A percentile compares a stretch with the other conserved stretches of the same genome.
phyloP scores from a whole-genome alignment of 2,329 filamentous ascomycete species.

The Talaromyces pinophilus region DNA sequence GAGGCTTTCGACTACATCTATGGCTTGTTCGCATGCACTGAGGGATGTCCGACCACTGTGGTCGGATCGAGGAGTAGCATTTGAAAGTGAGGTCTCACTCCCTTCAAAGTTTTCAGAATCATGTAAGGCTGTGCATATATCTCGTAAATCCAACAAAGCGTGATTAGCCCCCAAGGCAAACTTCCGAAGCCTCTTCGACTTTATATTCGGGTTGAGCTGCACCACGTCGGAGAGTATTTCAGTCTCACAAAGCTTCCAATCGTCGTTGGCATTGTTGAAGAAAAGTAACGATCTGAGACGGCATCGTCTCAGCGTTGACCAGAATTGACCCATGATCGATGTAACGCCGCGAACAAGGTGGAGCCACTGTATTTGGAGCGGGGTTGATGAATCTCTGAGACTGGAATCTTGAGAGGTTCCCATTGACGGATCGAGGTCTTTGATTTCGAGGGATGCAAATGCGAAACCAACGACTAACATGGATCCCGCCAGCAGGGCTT shows the following conservation, averaged over 20 bases:
- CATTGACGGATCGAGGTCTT: conserved; percentile 1
- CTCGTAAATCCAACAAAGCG: neutral
- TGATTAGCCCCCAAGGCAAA: neutral
- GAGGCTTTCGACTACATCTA: neutral
- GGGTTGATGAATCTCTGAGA: neutral
- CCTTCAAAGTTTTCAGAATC: neutral
- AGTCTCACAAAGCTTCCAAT: conserved; percentile 9
- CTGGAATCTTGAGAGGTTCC: neutral
- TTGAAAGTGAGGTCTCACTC: neutral
- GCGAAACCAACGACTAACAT: conserved; percentile 5
- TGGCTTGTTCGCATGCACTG: neutral
- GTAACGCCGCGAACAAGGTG: neutral
- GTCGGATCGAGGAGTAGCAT: neutral
- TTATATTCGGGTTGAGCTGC: neutral
- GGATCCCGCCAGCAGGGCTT: conserved; percentile 4
- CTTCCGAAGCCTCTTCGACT: neutral
- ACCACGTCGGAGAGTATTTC: neutral
- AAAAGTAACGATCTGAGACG: conserved; percentile 4
- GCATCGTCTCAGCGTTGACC: neutral
- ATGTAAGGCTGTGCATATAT: neutral
- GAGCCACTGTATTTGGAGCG: conserved; percentile 1
- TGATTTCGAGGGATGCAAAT: conserved; percentile 13
- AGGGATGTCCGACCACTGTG: neutral
- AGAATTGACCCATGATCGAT: neutral
- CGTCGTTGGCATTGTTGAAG: conserved; percentile 11